A percentile compares a stretch with the other conserved stretches of the same genome.
phyloP scores from a whole-genome alignment of 73 alveolate genomes.

The Symbiodinium pilosum region DNA sequence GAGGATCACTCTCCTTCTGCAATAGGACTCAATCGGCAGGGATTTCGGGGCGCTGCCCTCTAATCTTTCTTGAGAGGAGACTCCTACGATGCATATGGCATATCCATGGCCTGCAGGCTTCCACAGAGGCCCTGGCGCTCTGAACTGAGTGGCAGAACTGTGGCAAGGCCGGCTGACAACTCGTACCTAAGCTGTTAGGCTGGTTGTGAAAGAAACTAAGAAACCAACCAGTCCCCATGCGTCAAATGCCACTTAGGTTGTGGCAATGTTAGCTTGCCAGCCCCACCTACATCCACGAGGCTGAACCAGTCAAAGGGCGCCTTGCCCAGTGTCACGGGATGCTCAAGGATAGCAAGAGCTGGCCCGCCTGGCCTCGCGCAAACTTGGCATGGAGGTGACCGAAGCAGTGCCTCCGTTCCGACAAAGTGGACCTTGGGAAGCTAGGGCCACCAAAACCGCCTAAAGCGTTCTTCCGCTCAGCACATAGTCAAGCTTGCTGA shows the following conservation, averaged over 20 bases:
- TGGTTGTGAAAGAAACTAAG: no score
- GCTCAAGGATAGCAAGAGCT: background rate
- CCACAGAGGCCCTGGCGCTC: constrained; percentile 32
- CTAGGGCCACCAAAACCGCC: no score
- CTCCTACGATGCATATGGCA: no score
- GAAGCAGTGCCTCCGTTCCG: constrained; percentile 49
- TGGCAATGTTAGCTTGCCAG: background rate
- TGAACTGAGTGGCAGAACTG: constrained; percentile 15
- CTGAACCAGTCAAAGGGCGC: constrained; percentile 15
- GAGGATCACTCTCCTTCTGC: no score
- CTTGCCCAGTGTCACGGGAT: background rate
- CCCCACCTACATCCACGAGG: constrained; percentile 3
- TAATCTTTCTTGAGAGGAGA: no score
- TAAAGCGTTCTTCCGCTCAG: no score
- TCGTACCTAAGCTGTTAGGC: constrained; percentile 19
- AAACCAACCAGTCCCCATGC: no score
- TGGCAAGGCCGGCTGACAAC: constrained; percentile 42
- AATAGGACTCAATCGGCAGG: no score
- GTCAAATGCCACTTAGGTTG: background rate
- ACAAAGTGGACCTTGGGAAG: constrained; percentile 55
- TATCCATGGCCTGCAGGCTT: no score
- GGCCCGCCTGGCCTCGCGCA: constrained; percentile 9
- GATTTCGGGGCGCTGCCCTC: no score
- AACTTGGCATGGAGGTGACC: constrained; percentile 32
- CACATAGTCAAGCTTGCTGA: no score